A percentile compares a stretch with the other conserved stretches of the same genome.
phyloP scores from a whole-genome alignment of 1,139 yeast genomes.

The Pichiaceae sp. region DNA sequence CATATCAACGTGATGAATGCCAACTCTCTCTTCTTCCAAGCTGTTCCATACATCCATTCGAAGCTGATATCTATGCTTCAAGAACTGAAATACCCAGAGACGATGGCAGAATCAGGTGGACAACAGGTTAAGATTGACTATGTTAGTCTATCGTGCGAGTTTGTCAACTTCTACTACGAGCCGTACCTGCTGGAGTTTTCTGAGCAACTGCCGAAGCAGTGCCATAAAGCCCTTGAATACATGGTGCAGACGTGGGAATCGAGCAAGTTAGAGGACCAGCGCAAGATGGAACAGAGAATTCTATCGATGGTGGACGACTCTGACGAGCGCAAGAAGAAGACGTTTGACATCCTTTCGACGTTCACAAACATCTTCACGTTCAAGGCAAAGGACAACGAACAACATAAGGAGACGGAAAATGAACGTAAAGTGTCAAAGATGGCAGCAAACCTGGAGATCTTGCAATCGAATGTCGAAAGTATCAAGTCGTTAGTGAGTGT shows the following conservation, averaged over 20 bases:
- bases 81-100: constrained; percentile 19
- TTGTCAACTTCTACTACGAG: constrained; percentile 25
- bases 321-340: constrained; percentile 12
- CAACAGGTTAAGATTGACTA: constrained; percentile 18
- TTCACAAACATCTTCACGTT: constrained; percentile 49
- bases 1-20: constrained; percentile 24
- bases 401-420: constrained; percentile 6
- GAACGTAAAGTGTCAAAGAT: constrained; percentile 26
- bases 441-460: constrained; percentile 45
- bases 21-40: constrained; percentile 24
- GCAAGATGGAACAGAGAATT: constrained; percentile 19
- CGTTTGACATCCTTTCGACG: constrained; percentile 25
- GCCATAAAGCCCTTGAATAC: constrained; percentile 18
- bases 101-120: constrained; percentile 6
- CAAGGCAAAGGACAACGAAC: constrained; percentile 4
- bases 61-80: constrained; percentile 16
- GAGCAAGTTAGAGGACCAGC: constrained; percentile 17
- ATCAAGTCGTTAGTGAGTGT: constrained; percentile 36
- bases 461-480: constrained; percentile 33
- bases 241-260: constrained; percentile 21
- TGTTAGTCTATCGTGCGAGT: constrained; percentile 18
- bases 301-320: constrained; percentile 22
- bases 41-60: constrained; percentile 24
- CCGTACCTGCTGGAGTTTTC: constrained; percentile 24
- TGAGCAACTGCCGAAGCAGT: constrained; percentile 23